Evolutionary conservation across 108 stramenopile genomes (phyloP).

Genomic region (Nitzschia palea): DNA sequence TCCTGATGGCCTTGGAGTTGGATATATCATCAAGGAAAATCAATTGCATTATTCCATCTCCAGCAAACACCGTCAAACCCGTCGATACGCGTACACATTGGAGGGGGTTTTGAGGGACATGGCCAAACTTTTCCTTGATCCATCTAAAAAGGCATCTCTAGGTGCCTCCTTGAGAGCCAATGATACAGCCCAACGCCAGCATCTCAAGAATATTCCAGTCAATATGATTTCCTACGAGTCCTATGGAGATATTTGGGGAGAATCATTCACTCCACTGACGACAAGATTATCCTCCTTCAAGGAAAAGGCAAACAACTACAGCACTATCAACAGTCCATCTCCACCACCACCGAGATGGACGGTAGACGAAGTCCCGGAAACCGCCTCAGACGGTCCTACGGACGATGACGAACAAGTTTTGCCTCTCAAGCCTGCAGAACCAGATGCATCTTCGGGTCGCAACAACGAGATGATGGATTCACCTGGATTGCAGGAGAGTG

Average conservation of each 20-base stretch:
- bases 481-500: no score
- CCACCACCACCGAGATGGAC: no score
- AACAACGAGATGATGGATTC: no score
- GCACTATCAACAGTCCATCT: no score
- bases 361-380: background rate
- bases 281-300: background rate
- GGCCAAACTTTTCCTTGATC: constrained; percentile 4
- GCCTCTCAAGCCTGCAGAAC: no score
- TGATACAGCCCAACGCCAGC: background rate
- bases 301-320: background rate
- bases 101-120: constrained; percentile 32
- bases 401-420: background rate
- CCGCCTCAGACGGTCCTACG: background rate
- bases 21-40: constrained; percentile 85
- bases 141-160: background rate
- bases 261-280: background rate
- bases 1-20: constrained; percentile 75
- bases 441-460: no score
- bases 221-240: constrained; percentile 15
- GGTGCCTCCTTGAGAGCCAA: background rate
- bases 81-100: constrained; percentile 64
- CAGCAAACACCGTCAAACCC: constrained; percentile 83
- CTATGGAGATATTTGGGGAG: constrained; percentile 42
- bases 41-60: constrained; percentile 72
- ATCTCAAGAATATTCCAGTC: constrained; percentile 6